These are phyloP conservation scores for Sclerotinia glacialis DNA, from an alignment of 2,329 filamentous ascomycete genomes.

Conservation along the genomic window DNA sequence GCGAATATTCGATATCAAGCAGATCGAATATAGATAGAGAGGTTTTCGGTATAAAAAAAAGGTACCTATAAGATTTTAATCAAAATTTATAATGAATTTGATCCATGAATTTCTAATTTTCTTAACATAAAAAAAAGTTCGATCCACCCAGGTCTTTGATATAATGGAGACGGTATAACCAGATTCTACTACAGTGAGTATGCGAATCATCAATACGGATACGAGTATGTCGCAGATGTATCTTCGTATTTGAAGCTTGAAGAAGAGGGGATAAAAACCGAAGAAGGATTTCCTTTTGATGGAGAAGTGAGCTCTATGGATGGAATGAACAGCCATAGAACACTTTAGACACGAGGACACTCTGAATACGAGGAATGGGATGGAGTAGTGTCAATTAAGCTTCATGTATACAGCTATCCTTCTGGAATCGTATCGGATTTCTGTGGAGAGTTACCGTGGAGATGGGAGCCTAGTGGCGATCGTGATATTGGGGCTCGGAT, in stretches of 20 bases:
- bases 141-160: too few relatives aligned
- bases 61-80: too few relatives aligned
- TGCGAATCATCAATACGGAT: too few relatives aligned
- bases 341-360: background rate
- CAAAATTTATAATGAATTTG: too few relatives aligned
- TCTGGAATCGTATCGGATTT: background rate
- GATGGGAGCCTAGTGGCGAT: background rate
- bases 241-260: background rate
- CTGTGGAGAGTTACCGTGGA: background rate
- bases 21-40: too few relatives aligned
- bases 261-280: background rate
- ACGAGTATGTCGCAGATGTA: background rate
- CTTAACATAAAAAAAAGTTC: too few relatives aligned
- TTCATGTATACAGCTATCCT: background rate
- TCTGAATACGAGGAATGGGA: background rate
- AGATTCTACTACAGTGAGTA: too few relatives aligned
- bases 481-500: background rate
- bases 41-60: too few relatives aligned
- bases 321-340: background rate
- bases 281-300: background rate
- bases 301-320: background rate
- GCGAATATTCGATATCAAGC: too few relatives aligned
- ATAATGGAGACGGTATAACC: too few relatives aligned
- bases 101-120: too few relatives aligned
- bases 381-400: background rate